Evolutionary conservation across 257 asterid species (phyloP).

Genomic region (Verbascum thapsus): DNA sequence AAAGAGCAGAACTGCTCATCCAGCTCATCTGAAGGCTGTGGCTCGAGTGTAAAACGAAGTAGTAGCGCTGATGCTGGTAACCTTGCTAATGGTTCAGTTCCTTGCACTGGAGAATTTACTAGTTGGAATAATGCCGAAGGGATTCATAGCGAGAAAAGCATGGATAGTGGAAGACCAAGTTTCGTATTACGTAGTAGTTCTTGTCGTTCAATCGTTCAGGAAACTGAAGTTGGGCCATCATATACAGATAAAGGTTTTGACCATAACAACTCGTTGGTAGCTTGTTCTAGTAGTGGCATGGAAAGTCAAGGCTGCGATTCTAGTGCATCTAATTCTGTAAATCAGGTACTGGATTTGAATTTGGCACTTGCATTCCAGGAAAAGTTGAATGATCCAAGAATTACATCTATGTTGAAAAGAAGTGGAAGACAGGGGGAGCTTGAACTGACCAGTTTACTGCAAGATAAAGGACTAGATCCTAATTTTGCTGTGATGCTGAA

Average conservation of each 20-base stretch:
- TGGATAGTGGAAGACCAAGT: slow-evolving; percentile 97
- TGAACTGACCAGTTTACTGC: slow-evolving; percentile 82
- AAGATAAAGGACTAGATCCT: slow-evolving; percentile 97
- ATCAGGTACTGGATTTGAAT: slow-evolving; percentile 83
- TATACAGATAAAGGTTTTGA: slow-evolving; percentile 70
- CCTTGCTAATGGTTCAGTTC: slow-evolving; percentile 67
- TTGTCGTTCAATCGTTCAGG: slow-evolving; percentile 86
- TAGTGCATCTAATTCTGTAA: slow-evolving; percentile 78
- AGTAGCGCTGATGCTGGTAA: slow-evolving; percentile 99
- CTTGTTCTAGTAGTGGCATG: slow-evolving; percentile 90
- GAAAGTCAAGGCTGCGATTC: slow-evolving; percentile 96
- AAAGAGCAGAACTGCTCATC: slow-evolving; percentile 89
- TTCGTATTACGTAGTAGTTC: slow-evolving; percentile 81
- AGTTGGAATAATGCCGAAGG: slow-evolving; percentile 92
- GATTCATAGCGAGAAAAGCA: slow-evolving; percentile 79
- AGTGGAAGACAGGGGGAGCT: slow-evolving; percentile 79
- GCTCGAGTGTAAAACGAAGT: slow-evolving; percentile 96
- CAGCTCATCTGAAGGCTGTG: slow-evolving; percentile 97
- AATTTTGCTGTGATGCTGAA: slow-evolving; percentile 98
- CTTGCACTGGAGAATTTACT: slow-evolving; percentile 66
- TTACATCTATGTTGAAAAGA: slow-evolving; percentile 81
- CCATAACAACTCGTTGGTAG: slow-evolving; percentile 64
- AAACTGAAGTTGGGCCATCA: slow-evolving; percentile 88
- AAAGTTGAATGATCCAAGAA: slow-evolving; percentile 86
- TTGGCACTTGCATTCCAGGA: slow-evolving; percentile 93